Base-by-base conservation (phyloP, 331 rosid species). In the Rhamnella rubrinervis region DNA sequence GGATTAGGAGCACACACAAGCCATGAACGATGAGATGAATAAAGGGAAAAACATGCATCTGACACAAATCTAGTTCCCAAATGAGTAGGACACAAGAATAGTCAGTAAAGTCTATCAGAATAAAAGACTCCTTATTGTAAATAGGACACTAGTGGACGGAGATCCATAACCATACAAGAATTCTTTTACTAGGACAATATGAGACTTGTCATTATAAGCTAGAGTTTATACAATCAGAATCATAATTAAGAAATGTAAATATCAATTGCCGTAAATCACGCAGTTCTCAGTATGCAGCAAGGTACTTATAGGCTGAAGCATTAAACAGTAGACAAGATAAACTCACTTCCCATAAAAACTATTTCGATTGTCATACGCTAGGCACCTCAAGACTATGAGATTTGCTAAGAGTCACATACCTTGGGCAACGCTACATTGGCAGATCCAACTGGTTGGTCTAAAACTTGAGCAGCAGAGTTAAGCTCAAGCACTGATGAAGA, bases 401-500 rank as follows among this genome's bases (percentile, higher is more conserved):
- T n/a, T 74, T 58, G 39, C 68, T 21, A 13, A 15, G 44, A 5
- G 38, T 20, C 21, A 57, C 75, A 66, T 88, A 93, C 98, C 97
- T 93, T 84, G 58, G 97, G 88, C 60, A 79, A 44, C 71, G 74
- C 55, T 66, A 84, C 82, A 78, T 70, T 71, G 19, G 70, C 58
- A 72, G 88, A 82, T 78, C 83, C 83, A 49, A 55, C 59, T 0
- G 75, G 75, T 76, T 70, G 88, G 66, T 77, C 85, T 55, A 67
- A 61, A 70, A 78, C 61, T 71, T 17, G 80, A 66, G 80, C 68
- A 66, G 78, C 75, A n/a, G 81, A 73, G 66, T 76, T 76, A 50
- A 74, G 70, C 55, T 75, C 87, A 3, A 93, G 89, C 55, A 71
- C 31, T 40, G 85, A 83, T 81, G 96, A 75, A 18, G 88, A 70